Evolutionary conservation across 345 rosid species (phyloP).

Genomic region (Sisymbrium altissimum): DNA sequence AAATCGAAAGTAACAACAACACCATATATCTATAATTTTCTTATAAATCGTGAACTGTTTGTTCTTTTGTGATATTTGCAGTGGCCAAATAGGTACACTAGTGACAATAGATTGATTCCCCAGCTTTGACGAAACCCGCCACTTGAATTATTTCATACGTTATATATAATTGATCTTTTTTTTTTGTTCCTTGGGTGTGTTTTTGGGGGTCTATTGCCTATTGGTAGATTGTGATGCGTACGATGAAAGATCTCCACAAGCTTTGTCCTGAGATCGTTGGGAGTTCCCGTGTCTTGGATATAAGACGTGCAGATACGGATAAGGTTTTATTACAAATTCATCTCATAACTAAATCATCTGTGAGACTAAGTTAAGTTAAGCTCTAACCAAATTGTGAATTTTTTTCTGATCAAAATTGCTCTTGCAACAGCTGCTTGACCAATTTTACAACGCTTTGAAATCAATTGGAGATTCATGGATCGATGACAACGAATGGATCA

Average conservation of each 20-base stretch:
- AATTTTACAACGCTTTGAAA: conserved; percentile 49
- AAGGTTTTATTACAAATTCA: conserved; percentile 41
- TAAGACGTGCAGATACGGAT: conserved; percentile 40
- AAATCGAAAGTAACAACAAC: not conserved
- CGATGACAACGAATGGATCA: conserved; percentile 45
- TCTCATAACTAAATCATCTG: not conserved
- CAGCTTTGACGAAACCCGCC: not conserved
- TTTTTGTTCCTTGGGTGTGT: not conserved
- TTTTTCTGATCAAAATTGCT: not conserved
- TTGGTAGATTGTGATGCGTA: conserved; percentile 52
- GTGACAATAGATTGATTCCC: not conserved
- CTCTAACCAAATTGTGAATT: not conserved
- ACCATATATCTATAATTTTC: not conserved
- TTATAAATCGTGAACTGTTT: not conserved
- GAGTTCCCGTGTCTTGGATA: conserved; percentile 35
- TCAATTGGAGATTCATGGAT: conserved; percentile 73
- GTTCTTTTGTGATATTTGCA: not conserved
- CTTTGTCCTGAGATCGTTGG: conserved; percentile 54
- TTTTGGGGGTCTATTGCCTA: not conserved
- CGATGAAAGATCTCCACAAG: conserved; percentile 62
- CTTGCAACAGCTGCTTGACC: conserved; percentile 44
- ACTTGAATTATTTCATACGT: not conserved
- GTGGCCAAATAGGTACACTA: not conserved
- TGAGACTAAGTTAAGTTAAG: not conserved
- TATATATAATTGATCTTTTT: not conserved